Evolutionary conservation across 345 rosid species (phyloP).

Genomic region (Salix exigua): DNA sequence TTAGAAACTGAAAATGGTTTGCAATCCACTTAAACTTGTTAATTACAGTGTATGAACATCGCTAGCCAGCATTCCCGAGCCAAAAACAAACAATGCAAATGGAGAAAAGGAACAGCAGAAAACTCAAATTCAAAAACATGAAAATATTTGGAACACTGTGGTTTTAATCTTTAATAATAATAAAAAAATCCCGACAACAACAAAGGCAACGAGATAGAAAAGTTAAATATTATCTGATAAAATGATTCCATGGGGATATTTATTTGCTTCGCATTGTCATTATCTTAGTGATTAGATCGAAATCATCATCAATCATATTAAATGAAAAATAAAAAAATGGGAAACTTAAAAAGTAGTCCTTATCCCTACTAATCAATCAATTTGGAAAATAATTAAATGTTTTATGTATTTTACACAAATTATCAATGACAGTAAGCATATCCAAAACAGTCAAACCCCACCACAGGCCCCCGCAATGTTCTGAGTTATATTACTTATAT

Average conservation of each 20-base stretch:
- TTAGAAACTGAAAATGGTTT: not conserved
- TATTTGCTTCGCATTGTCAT: not conserved
- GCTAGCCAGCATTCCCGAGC: too few relatives aligned
- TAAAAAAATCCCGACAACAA: not conserved
- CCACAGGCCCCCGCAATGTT: conserved; percentile 2
- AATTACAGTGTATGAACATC: not conserved
- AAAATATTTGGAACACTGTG: not conserved
- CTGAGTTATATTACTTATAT: not conserved
- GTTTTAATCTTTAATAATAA: not conserved
- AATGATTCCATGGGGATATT: conserved; percentile 2
- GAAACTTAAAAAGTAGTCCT: not conserved
- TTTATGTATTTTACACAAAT: not conserved
- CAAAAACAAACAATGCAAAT: not conserved
- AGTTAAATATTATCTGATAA: not conserved
- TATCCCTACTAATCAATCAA: not conserved
- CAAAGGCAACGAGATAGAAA: not conserved
- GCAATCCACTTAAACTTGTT: not conserved
- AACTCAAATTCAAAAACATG: not conserved
- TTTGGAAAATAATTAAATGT: not conserved
- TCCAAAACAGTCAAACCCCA: conserved; percentile 4
- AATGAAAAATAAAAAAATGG: not conserved
- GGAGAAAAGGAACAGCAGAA: not conserved
- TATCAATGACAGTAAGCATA: not conserved
- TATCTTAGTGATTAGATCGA: not conserved
- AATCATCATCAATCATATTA: conserved; percentile 1